Base-by-base conservation (phyloP, 108 stramenopile species). In the Fistulifera pelliculosa region DNA sequence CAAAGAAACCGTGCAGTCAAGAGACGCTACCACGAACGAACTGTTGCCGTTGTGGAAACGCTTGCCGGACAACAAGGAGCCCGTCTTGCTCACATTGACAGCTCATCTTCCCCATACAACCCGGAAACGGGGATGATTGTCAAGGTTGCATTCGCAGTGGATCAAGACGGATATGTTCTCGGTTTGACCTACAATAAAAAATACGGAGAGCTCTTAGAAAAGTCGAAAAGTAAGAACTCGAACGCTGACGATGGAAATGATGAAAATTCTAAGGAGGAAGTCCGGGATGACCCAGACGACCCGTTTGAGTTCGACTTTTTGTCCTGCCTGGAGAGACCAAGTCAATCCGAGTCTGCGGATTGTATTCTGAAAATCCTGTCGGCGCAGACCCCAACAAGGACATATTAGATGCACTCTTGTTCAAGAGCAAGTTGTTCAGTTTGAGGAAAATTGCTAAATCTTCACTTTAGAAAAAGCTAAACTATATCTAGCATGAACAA, bases 121-220 rank as follows among this genome's bases (percentile, higher is more conserved):
- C 54, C 60, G 0, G 50, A 62, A 8, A 54, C 40, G 3, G 73
- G 75, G 14, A 28, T 42, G 38, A 65, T 75, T 11, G 69, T 84
- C 39, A 81, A 87, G 54, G 70, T 85, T 55, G 89, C 89, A 15
- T 90, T 84, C 64, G 73, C 81, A 18, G 64, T 74, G 26, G 89
- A 90, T 70, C 85, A 90, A 57, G 56, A 75, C 17, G 85, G 85
- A 13, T 56, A 62, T 22, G 63, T 90, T 8, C 45, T 90, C 23
- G 89, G 89, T 1, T 87, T 84, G 68, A 72, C 79, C 23, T 81
- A 68, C 43, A 57, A 57, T 25, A 22, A 44, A 25, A 41, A 42
- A 5, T 57, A 57, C 23, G 42, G 56, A 17, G 23, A 57, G 12
- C 35, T 57, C 13, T 16, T 44, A 24, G 39, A 45, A 42, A 40